A percentile compares a stretch with the other conserved stretches of the same genome.
Evolutionary conservation across 1,284 basidiomycete genomes (phyloP).

Genomic region (Apiotrichum porosum): DNA sequence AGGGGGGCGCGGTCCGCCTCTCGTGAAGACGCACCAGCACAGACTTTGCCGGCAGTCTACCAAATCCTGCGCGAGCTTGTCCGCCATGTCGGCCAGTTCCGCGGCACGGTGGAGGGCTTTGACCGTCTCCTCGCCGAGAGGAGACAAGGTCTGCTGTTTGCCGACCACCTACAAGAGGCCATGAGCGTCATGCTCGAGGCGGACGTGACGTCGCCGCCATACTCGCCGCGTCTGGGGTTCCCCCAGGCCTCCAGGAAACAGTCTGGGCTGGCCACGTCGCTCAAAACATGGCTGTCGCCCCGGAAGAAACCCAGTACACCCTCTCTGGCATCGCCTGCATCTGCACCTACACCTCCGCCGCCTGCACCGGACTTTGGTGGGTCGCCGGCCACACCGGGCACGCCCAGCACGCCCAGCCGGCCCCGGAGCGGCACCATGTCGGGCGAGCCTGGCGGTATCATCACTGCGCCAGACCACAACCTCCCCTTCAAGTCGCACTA

Average conservation of each 20-base stretch:
- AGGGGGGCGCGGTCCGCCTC: background rate
- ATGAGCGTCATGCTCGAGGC: conserved; percentile 61
- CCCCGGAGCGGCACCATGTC: conserved; percentile 6
- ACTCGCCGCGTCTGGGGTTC: background rate
- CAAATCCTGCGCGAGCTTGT: conserved; percentile 72
- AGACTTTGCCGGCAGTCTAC: conserved; percentile 61
- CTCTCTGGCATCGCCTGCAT: no score
- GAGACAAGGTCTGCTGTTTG: conserved; percentile 81
- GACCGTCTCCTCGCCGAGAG: conserved; percentile 80
- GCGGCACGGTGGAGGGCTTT: conserved; percentile 57
- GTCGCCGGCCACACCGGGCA: background rate
- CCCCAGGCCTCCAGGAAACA: conserved; percentile 4
- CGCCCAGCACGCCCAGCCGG: background rate
- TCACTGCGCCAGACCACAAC: background rate
- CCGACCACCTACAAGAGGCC: conserved; percentile 88
- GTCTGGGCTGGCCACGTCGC: no score
- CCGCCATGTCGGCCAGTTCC: conserved; percentile 48
- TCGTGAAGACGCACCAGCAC: background rate
- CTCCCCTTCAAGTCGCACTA: conserved; percentile 67
- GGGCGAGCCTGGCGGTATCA: conserved; percentile 24
- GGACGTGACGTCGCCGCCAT: background rate
- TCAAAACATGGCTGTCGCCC: no score
- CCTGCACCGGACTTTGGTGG: no score
- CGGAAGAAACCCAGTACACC: background rate
- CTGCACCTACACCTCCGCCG: background rate